These are phyloP conservation scores for Colletotrichum sp. DNA, from an alignment of 2,329 filamentous ascomycete genomes.

Conservation along the genomic window DNA sequence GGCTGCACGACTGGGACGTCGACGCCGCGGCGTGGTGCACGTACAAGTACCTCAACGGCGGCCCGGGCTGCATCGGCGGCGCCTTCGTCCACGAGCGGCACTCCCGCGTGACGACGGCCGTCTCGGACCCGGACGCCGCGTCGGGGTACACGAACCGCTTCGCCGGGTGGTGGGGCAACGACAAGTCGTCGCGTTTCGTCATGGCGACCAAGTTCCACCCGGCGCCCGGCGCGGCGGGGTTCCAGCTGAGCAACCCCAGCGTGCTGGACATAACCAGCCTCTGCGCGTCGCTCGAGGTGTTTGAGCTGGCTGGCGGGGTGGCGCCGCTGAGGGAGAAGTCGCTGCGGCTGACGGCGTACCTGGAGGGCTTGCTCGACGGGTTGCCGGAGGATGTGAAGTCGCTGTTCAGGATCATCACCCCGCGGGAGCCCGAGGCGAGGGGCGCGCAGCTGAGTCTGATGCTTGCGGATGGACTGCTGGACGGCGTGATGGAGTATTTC, in stretches of 20 bases:
- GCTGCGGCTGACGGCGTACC: conserved; percentile 71
- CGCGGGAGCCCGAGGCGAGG: conserved; percentile 63
- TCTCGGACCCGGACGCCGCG: conserved; percentile 39
- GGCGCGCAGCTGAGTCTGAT: conserved; percentile 83
- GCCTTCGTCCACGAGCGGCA: conserved; percentile 82
- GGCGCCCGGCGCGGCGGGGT: conserved; percentile 79
- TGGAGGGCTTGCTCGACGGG: conserved; percentile 64
- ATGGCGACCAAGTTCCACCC: conserved; percentile 86
- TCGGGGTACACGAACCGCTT: conserved; percentile 69
- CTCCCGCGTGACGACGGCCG: conserved; percentile 56
- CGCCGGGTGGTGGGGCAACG: conserved; percentile 86
- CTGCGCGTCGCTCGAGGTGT: conserved; percentile 73
- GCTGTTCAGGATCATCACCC: conserved; percentile 68
- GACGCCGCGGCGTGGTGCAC: conserved; percentile 94
- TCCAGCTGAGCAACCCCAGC: conserved; percentile 83
- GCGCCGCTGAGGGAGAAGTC: conserved; percentile 68
- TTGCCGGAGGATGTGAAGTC: conserved; percentile 28
- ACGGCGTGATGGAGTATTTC: conserved; percentile 65
- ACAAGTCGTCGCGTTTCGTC: conserved; percentile 76
- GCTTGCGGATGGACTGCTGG: conserved; percentile 66
- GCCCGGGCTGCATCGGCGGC: conserved; percentile 81
- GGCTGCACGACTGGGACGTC: conserved; percentile 86
- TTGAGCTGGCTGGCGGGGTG: conserved; percentile 68
- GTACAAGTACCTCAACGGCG: conserved; percentile 92
- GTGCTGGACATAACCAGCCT: conserved; percentile 76